These are phyloP conservation scores for Mucor racemosus DNA, from an alignment of 371 early-diverging fungal species.

Conservation along the genomic window DNA sequence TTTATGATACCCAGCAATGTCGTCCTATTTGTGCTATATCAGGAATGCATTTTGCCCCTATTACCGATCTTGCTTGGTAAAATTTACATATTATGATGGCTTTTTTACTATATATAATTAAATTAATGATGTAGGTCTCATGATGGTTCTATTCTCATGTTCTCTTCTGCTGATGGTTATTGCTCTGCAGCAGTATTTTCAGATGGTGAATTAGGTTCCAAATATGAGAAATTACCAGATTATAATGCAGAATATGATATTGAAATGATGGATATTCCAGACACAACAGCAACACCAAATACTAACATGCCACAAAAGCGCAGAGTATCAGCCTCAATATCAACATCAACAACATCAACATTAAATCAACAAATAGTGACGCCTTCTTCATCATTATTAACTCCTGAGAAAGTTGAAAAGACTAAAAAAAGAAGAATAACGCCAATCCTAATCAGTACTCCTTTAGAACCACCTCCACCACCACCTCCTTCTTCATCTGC, in stretches of 20 bases:
- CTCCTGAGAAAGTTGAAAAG: constrained; percentile 7
- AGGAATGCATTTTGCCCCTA: constrained; percentile 88
- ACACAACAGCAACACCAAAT: neutral
- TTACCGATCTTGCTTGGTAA: constrained; percentile 90
- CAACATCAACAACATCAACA: neutral
- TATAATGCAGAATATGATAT: constrained; percentile 21
- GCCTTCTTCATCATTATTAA: neutral
- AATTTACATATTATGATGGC: neutral
- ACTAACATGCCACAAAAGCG: constrained; percentile 12
- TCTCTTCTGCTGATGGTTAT: constrained; percentile 90
- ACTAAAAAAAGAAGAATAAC: constrained; percentile 47
- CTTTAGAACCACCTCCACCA: constrained; percentile 1
- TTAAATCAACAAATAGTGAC: constrained; percentile 5
- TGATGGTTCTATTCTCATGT: constrained; percentile 75
- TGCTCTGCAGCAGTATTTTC: constrained; percentile 84
- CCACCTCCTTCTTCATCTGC: neutral
- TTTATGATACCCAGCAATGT: constrained; percentile 86
- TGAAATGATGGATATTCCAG: constrained; percentile 36
- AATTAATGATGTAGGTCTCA: constrained; percentile 53
- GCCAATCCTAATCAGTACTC: constrained; percentile 37
- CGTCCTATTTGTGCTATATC: constrained; percentile 75
- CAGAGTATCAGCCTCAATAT: constrained; percentile 6
- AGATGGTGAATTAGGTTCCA: constrained; percentile 59
- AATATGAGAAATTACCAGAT: constrained; percentile 28
- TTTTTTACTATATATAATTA: constrained; percentile 4